Evolutionary conservation across 306 rosid genomes (phyloP).

Genomic region (Inga oerstediana): DNA sequence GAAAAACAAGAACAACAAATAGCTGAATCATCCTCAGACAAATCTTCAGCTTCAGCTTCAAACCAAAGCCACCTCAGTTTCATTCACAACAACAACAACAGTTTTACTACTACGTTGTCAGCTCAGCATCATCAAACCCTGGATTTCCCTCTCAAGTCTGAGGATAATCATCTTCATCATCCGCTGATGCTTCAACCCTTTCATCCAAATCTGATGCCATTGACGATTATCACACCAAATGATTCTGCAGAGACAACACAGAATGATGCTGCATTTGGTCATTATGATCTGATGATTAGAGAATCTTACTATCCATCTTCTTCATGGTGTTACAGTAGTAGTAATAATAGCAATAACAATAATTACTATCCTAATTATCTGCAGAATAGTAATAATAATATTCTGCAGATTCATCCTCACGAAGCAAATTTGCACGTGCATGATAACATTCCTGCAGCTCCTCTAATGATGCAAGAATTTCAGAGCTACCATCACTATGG

Average conservation of each 20-base stretch:
- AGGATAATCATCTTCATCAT: neutral
- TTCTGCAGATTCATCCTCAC: conserved; percentile 10
- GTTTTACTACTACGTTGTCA: neutral
- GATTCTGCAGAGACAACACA: neutral
- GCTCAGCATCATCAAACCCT: neutral
- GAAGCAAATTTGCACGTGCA: neutral
- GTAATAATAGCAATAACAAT: too few species aligned
- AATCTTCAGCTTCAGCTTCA: neutral
- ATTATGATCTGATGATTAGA: neutral
- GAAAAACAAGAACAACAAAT: neutral
- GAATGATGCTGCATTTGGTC: neutral
- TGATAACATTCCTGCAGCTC: neutral
- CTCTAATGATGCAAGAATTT: conserved; percentile 1
- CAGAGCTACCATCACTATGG: neutral
- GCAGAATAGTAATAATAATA: neutral
- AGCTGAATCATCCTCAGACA: neutral
- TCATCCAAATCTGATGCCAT: conserved; percentile 1
- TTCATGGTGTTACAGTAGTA: neutral
- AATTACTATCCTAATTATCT: neutral
- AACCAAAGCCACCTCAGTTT: neutral
- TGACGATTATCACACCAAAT: neutral
- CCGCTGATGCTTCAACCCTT: neutral
- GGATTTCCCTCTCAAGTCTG: neutral
- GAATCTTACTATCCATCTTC: neutral
- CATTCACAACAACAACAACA: neutral